Percentiles rank a stretch among this genome's conserved stretches.
Conservation (phyloP, 78 protist genomes). For the Planoprotostelium fungivorum region DNA sequence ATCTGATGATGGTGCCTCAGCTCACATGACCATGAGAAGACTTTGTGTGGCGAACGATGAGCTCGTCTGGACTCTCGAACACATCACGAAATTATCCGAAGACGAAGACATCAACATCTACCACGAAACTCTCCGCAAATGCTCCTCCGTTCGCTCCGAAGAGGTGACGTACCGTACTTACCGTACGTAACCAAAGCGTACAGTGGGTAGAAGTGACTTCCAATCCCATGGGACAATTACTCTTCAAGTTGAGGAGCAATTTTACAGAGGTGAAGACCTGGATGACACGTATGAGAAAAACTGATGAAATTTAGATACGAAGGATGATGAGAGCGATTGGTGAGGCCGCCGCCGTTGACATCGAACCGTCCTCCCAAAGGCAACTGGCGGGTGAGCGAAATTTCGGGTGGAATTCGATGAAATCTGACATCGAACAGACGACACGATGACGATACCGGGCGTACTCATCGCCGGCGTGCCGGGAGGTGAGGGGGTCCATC, state of each 20-base stretch:
- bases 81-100: not conserved
- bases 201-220: not conserved
- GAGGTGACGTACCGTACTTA: not conserved
- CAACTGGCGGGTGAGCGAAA: conserved; percentile 10
- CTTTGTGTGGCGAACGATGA: not conserved
- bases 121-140: not conserved
- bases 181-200: not conserved
- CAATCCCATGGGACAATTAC: not conserved
- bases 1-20: not conserved
- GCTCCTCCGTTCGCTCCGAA: not conserved
- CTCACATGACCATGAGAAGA: not conserved
- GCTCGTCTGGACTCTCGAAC: not conserved
- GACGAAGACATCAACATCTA: not conserved
- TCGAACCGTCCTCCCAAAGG: conserved; percentile 76
- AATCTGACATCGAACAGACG: conserved; percentile 5
- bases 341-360: conserved; percentile 43
- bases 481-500: conserved; percentile 72
- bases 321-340: conserved; percentile 44
- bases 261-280: not conserved
- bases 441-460: conserved; percentile 42
- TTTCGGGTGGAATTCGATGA: not conserved
- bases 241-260: not conserved
- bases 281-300: not conserved
- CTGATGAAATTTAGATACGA: conserved; percentile 18
- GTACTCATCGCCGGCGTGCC: conserved; percentile 73